Evolutionary conservation across 1,139 yeast genomes (phyloP).

Genomic region (Wickerhamiella pararugosa): DNA sequence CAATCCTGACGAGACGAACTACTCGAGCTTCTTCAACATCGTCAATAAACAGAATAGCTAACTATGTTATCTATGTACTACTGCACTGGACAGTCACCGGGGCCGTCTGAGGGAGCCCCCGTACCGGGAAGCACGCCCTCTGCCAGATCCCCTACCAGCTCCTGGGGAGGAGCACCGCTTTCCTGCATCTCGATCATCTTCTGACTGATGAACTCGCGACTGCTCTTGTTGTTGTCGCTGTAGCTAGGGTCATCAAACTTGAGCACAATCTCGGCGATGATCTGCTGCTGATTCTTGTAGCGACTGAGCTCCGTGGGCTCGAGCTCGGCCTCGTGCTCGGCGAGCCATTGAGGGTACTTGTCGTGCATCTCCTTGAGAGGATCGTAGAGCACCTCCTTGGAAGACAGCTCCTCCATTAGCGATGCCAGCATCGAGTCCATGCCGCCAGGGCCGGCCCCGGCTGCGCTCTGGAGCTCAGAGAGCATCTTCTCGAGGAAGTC

Average conservation of each 20-base stretch:
- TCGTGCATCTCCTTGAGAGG: constrained; percentile 71
- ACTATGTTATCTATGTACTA: background rate
- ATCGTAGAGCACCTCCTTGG: constrained; percentile 76
- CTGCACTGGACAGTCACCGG: constrained; percentile 5
- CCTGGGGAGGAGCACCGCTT: constrained; percentile 79
- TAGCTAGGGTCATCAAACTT: constrained; percentile 44
- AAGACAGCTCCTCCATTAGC: constrained; percentile 70
- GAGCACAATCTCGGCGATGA: constrained; percentile 34
- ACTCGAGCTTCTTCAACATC: constrained; percentile 24
- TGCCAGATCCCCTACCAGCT: constrained; percentile 51
- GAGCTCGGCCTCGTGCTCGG: constrained; percentile 30
- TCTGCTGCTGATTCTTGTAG: constrained; percentile 23
- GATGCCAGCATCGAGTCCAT: constrained; percentile 53
- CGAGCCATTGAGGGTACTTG: constrained; percentile 47
- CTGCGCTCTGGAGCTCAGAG: constrained; percentile 45
- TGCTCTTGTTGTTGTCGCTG: constrained; percentile 36
- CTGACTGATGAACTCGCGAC: constrained; percentile 39
- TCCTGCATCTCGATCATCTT: constrained; percentile 41
- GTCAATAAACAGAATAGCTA: background rate
- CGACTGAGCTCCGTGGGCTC: constrained; percentile 22
- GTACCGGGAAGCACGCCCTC: constrained; percentile 39
- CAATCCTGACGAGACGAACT: constrained; percentile 21
- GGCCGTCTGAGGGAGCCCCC: background rate
- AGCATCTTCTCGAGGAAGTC: constrained; percentile 30
- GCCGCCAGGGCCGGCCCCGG: constrained; percentile 31